These are phyloP conservation scores for Primulina huaijiensis DNA, from an alignment of 257 asterid species.

Conservation along the genomic window DNA sequence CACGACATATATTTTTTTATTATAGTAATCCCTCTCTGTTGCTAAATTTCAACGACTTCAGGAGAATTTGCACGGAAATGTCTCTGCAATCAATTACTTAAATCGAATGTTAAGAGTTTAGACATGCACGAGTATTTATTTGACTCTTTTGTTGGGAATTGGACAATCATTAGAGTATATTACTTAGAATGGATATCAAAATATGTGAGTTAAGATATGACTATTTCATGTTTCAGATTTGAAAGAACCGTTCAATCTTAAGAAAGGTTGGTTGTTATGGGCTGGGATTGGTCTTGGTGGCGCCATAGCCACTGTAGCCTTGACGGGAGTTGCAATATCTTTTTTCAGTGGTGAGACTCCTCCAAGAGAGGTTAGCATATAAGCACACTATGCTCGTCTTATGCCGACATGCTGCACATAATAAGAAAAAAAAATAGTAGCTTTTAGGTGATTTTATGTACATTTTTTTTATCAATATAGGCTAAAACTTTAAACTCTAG, in stretches of 20 bases:
- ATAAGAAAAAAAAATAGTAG: constrained; percentile 2
- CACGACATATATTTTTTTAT: neutral
- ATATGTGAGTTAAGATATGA: neutral
- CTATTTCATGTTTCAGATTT: constrained; percentile 48
- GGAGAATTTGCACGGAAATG: neutral
- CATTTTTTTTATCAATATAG: constrained; percentile 7
- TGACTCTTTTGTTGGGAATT: neutral
- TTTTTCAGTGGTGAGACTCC: constrained; percentile 73
- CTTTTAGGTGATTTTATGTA: constrained; percentile 9
- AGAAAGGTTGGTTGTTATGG: constrained; percentile 91
- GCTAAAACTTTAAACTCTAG: constrained; percentile 4
- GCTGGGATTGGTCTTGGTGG: constrained; percentile 91
- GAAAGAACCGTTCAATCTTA: constrained; percentile 79
- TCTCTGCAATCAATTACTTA: neutral
- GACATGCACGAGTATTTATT: neutral
- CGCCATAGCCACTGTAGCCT: constrained; percentile 69
- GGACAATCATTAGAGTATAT: neutral
- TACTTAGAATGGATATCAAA: neutral
- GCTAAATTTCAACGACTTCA: neutral
- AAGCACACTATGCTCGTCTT: constrained; percentile 15
- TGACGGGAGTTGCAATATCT: constrained; percentile 70
- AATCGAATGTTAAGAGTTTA: too few relatives aligned
- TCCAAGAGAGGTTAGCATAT: constrained; percentile 77
- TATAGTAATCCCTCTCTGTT: neutral
- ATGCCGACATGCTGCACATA: neutral